These are phyloP conservation scores for Stephanodiscus minutulus DNA, from an alignment of 108 stramenopile species.

Conservation along the genomic window DNA sequence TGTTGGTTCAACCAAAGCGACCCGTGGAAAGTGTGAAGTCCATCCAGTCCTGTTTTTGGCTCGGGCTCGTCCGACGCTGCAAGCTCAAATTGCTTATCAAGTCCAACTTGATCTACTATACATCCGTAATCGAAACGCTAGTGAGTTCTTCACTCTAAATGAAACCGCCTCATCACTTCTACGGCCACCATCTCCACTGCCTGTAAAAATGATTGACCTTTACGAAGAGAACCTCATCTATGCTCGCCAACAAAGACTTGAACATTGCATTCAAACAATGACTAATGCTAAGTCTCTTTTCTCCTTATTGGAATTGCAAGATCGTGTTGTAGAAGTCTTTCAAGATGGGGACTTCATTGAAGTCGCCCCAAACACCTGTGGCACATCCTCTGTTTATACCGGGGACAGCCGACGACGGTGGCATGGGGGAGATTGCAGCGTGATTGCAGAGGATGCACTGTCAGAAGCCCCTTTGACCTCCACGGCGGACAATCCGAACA, in stretches of 20 bases:
- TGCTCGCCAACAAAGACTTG: constrained; percentile 48
- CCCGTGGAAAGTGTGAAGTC: not conserved
- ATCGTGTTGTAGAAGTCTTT: constrained; percentile 45
- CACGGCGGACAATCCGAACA: constrained; percentile 5
- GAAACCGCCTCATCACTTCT: constrained; percentile 23
- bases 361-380: too few relatives aligned
- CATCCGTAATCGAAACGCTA: constrained; percentile 36
- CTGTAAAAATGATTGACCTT: constrained; percentile 7
- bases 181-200: constrained; percentile 27
- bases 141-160: constrained; percentile 39
- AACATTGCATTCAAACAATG: constrained; percentile 59
- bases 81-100: constrained; percentile 41
- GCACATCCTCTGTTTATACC: too few relatives aligned
- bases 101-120: constrained; percentile 34
- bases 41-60: constrained; percentile 15
- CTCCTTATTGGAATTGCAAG: constrained; percentile 58
- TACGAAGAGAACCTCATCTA: constrained; percentile 22
- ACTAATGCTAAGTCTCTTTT: constrained; percentile 53
- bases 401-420: too few relatives aligned
- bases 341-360: too few relatives aligned
- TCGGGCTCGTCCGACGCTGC: constrained; percentile 20
- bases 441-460: too few relatives aligned
- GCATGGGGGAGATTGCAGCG: too few relatives aligned
- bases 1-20: too few relatives aligned
- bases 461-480: constrained; percentile 25